These are phyloP conservation scores for Aspergillus brunneoviolaceus DNA, from an alignment of 2,329 filamentous ascomycete genomes.

Conservation along the genomic window DNA sequence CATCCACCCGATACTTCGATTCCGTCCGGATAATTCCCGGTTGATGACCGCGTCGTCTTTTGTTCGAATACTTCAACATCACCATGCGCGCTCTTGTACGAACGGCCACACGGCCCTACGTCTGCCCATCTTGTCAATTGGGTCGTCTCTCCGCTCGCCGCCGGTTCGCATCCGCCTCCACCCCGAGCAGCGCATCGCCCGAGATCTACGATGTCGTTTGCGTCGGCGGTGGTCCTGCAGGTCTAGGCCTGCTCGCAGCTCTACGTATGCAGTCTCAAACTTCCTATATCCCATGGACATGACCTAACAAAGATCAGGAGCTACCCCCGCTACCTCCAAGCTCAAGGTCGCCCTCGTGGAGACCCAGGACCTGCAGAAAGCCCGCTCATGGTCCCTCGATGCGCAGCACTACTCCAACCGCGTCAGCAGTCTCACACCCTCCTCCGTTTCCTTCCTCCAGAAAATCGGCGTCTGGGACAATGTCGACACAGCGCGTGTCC, in stretches of 20 bases:
- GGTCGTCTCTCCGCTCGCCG: conserved; percentile 24
- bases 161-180: conserved; percentile 35
- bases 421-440: conserved; percentile 89
- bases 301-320: conserved; percentile 52
- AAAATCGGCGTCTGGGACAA: conserved; percentile 83
- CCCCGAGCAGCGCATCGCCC: conserved; percentile 38
- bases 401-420: conserved; percentile 80
- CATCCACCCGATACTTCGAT: conserved; percentile 6
- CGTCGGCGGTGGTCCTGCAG: conserved; percentile 84
- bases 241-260: conserved; percentile 76
- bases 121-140: conserved; percentile 42
- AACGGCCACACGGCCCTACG: conserved; percentile 37
- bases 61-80: background rate
- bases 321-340: conserved; percentile 70
- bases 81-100: conserved; percentile 38
- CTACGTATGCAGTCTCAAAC: conserved; percentile 57
- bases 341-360: conserved; percentile 88
- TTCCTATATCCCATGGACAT: background rate
- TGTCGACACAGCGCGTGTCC: conserved; percentile 69
- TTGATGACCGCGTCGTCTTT: background rate
- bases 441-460: conserved; percentile 79
- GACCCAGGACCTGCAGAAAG: conserved; percentile 75
- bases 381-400: conserved; percentile 65
- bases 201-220: conserved; percentile 93
- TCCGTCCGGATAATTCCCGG: background rate